Conservation (phyloP, 371 early-diverging fungal genomes). For the Choanephora cucurbitarum region DNA sequence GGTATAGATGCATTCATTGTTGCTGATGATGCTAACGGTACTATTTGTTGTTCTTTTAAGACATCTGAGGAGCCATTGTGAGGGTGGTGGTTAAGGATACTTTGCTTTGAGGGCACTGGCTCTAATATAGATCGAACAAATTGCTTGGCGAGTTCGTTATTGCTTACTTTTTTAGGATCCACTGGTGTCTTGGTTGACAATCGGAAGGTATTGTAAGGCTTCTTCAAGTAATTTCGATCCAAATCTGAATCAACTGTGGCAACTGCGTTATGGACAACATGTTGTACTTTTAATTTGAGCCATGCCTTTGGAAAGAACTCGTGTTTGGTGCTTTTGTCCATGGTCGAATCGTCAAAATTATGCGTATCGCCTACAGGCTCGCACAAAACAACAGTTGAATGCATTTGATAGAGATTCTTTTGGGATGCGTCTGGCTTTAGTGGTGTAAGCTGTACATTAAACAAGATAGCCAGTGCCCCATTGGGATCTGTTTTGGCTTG, state of each 20-base stretch:
- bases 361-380: constrained; percentile 40
- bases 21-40: too few species aligned
- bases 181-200: constrained; percentile 20
- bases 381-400: constrained; percentile 32
- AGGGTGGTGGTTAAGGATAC: background rate
- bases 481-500: constrained; percentile 33
- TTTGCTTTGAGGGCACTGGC: constrained; percentile 6
- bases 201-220: constrained; percentile 38
- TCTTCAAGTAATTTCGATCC: constrained; percentile 36
- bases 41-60: too few species aligned
- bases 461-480: constrained; percentile 31
- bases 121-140: constrained; percentile 30
- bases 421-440: background rate
- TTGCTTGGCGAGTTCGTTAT: constrained; percentile 23
- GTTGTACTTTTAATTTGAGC: constrained; percentile 35
- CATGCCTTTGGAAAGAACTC: constrained; percentile 46
- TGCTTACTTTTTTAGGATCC: constrained; percentile 33
- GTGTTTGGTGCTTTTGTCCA: constrained; percentile 20
- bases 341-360: constrained; percentile 27
- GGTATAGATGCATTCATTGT: too few species aligned
- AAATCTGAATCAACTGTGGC: constrained; percentile 31
- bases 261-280: constrained; percentile 27
- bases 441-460: constrained; percentile 25
- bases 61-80: background rate
- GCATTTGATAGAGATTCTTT: constrained; percentile 19